Conservation (phyloP, 2,329 filamentous ascomycete species). For the Penicillium polonicum region DNA sequence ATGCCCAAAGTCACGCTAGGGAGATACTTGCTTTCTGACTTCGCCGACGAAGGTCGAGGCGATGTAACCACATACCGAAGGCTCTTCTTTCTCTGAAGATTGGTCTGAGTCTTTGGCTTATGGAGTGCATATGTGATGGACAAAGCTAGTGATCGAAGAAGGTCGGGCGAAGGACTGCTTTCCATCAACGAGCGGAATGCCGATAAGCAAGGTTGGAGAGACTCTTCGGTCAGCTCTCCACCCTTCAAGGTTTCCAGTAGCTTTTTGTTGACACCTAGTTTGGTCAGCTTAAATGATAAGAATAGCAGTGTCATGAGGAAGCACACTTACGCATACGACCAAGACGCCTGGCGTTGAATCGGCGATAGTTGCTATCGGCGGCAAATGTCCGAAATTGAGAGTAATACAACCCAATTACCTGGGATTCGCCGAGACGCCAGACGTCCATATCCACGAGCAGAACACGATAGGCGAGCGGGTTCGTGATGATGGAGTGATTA, state of each 20-base stretch:
- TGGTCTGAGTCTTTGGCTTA: slow-evolving; percentile 49
- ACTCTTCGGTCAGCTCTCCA: slow-evolving; percentile 70
- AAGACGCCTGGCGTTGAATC: slow-evolving; percentile 85
- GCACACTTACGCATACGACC: slow-evolving; percentile 77
- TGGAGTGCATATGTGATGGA: slow-evolving; percentile 94
- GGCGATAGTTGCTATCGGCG: slow-evolving; percentile 83
- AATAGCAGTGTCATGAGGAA: background rate
- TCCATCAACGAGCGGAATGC: slow-evolving; percentile 78
- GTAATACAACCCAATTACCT: slow-evolving; percentile 87
- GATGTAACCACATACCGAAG: slow-evolving; percentile 35
- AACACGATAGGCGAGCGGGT: slow-evolving; percentile 89
- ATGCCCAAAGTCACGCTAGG: slow-evolving; percentile 70
- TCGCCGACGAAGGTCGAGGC: slow-evolving; percentile 31
- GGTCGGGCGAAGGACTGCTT: slow-evolving; percentile 77
- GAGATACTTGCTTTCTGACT: slow-evolving; percentile 39
- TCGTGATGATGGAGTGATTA: slow-evolving; percentile 88
- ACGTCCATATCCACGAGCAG: slow-evolving; percentile 89
- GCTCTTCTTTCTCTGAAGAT: slow-evolving; percentile 49
- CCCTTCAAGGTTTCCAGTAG: slow-evolving; percentile 87
- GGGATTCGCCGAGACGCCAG: slow-evolving; percentile 76
- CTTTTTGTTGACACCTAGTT: slow-evolving; percentile 78
- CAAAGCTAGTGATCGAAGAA: slow-evolving; percentile 80
- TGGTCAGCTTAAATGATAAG: slow-evolving; percentile 17
- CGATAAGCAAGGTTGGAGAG: slow-evolving; percentile 71
- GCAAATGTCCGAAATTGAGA: slow-evolving; percentile 87